phyloP scores from a whole-genome alignment of 768 basidiomycete genomes.

The Tubosaeta brunneosetosa region DNA sequence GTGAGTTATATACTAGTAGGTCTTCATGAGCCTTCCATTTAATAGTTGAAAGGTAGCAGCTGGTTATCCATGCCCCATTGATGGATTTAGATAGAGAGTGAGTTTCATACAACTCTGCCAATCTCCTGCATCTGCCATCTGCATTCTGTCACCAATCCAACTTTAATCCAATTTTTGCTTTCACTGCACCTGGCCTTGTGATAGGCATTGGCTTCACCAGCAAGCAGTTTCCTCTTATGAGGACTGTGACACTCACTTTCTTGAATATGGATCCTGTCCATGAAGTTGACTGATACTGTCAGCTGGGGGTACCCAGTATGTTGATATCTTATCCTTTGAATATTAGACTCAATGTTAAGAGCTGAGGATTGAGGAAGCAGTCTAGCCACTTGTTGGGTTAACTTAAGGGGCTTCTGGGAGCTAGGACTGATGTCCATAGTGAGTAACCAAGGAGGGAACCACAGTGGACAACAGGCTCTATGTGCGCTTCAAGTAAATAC shows the following conservation, averaged over 20 bases:
- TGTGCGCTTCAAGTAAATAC: no score
- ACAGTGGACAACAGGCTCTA: no score
- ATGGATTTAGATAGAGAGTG: constrained; percentile 56
- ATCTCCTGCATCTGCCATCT: constrained; percentile 80
- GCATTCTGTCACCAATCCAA: constrained; percentile 89
- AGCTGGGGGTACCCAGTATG: constrained; percentile 81
- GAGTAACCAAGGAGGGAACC: no score
- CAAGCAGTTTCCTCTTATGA: constrained; percentile 61
- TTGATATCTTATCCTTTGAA: background rate
- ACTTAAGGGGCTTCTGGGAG: no score
- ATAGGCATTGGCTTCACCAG: constrained; percentile 97
- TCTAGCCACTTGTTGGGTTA: no score
- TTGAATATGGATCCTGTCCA: constrained; percentile 75
- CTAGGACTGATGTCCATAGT: no score
- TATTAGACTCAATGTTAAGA: no score
- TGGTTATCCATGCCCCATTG: constrained; percentile 67
- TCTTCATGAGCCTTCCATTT: background rate
- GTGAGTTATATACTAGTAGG: constrained; percentile 29
- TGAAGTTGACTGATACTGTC: constrained; percentile 62
- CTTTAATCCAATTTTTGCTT: constrained; percentile 90
- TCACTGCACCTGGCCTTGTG: constrained; percentile 87
- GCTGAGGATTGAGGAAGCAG: no score
- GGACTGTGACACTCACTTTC: constrained; percentile 91
- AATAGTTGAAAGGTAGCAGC: constrained; percentile 45
- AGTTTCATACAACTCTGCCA: constrained; percentile 57